A percentile compares a stretch with the other conserved stretches of the same genome.
Conservation (phyloP, 768 basidiomycete genomes). For the Naganishia kalamii region DNA sequence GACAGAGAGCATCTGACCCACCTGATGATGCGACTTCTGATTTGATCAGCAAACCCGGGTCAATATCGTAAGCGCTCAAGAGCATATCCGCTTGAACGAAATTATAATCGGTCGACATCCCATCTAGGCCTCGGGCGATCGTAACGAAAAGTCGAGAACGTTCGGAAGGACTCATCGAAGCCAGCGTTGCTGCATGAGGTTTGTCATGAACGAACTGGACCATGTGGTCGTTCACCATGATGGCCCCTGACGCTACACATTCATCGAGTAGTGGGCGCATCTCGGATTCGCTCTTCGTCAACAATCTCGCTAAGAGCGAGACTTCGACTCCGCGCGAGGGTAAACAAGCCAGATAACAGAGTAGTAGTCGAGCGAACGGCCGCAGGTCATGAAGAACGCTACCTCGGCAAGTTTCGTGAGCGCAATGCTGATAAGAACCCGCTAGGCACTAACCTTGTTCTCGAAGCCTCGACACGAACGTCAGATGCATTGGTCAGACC, state of each 20-base stretch:
- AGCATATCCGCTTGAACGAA: constrained; percentile 11
- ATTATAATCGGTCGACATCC: background rate
- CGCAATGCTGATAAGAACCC: background rate
- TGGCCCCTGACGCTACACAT: background rate
- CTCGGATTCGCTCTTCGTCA: background rate
- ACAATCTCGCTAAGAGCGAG: background rate
- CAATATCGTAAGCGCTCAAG: background rate
- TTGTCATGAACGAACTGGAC: constrained; percentile 35
- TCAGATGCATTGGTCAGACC: background rate
- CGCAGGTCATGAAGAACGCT: background rate
- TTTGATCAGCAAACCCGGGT: background rate
- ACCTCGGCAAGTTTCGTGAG: background rate
- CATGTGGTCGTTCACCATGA: background rate
- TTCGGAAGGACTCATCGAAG: background rate
- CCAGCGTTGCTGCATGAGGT: constrained; percentile 15
- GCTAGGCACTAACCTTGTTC: background rate
- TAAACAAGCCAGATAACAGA: constrained; percentile 28
- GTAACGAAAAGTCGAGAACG: background rate
- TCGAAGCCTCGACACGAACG: background rate
- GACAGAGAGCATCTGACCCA: background rate
- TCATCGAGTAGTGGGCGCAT: background rate
- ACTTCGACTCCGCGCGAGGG: constrained; percentile 29
- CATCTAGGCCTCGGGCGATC: constrained; percentile 5
- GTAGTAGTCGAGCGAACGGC: constrained; percentile 3
- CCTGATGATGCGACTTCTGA: background rate